Evolutionary conservation across 306 rosid genomes (phyloP).

Genomic region (Trifolium subterraneum): DNA sequence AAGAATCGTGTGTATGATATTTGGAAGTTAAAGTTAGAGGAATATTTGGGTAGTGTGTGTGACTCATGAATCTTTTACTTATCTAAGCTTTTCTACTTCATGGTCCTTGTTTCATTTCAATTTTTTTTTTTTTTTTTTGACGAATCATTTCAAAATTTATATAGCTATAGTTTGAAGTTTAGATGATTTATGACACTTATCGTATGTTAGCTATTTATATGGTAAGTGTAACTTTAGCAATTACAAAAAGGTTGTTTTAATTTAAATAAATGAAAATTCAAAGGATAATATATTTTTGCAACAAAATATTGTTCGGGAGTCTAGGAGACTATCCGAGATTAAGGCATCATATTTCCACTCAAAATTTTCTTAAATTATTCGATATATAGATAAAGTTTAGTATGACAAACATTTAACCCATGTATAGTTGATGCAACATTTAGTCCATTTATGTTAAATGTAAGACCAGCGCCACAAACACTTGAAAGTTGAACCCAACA

Average conservation of each 20-base stretch:
- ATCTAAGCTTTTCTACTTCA: constrained; percentile 29
- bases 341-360: no score
- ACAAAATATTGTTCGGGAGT: no score
- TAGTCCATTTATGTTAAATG: no score
- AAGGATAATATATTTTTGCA: not conserved
- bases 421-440: no score
- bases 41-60: constrained; percentile 40
- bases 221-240: not conserved
- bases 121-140: no score
- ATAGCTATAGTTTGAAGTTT: not conserved
- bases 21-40: constrained; percentile 44
- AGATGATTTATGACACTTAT: not conserved
- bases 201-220: constrained; percentile 4
- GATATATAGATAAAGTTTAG: no score
- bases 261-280: no score
- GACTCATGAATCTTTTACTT: constrained; percentile 42
- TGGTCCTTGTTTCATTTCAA: constrained; percentile 34
- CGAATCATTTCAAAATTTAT: constrained; percentile 8
- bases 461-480: no score
- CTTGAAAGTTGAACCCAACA: no score
- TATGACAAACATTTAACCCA: no score
- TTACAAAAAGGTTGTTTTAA: not conserved
- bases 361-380: no score
- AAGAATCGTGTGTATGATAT: constrained; percentile 37
- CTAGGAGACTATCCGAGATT: no score